These are phyloP conservation scores for Penicillium frequentans DNA, from an alignment of 2,329 filamentous ascomycete species.

Conservation along the genomic window DNA sequence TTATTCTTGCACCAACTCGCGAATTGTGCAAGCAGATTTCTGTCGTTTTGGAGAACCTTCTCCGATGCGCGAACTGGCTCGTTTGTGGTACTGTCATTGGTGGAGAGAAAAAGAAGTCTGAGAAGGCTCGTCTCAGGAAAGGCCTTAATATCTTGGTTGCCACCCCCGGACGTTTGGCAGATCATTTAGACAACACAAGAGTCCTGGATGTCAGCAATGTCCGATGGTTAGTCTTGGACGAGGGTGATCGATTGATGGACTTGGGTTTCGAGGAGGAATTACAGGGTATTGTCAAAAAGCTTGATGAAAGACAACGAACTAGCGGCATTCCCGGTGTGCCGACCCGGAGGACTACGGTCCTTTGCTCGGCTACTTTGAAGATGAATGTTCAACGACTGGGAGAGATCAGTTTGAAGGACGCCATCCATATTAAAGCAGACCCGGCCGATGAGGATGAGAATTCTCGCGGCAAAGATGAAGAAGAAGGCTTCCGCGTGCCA, in stretches of 20 bases:
- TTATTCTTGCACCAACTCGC: slow-evolving; percentile 89
- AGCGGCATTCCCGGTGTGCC: slow-evolving; percentile 65
- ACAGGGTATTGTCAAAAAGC: slow-evolving; percentile 76
- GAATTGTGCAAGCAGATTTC: slow-evolving; percentile 95
- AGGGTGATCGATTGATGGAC: slow-evolving; percentile 98
- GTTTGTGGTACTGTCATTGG: slow-evolving; percentile 82
- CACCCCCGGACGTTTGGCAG: slow-evolving; percentile 84
- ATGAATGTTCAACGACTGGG: slow-evolving; percentile 93
- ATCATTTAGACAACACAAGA: slow-evolving; percentile 91
- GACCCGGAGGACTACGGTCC: slow-evolving; percentile 75
- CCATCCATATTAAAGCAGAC: slow-evolving; percentile 77
- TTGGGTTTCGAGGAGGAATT: slow-evolving; percentile 95
- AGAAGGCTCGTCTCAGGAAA: slow-evolving; percentile 91
- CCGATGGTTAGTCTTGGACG: slow-evolving; percentile 90
- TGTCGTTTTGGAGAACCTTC: slow-evolving; percentile 76
- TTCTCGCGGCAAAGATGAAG: slow-evolving; percentile 47
- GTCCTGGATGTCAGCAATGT: slow-evolving; percentile 85
- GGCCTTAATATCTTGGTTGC: slow-evolving; percentile 95
- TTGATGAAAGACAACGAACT: slow-evolving; percentile 67
- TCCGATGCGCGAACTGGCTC: slow-evolving; percentile 90
- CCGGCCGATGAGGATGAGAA: slow-evolving; percentile 56
- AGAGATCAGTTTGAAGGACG: slow-evolving; percentile 92
- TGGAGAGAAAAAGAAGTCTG: slow-evolving; percentile 73
- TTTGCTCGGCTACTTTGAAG: slow-evolving; percentile 97
- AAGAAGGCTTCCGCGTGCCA: slow-evolving; percentile 72